A percentile compares a stretch with the other conserved stretches of the same genome.
Conservation (phyloP, 2,329 filamentous ascomycete species). For the Ceratocystis harringtonii region DNA sequence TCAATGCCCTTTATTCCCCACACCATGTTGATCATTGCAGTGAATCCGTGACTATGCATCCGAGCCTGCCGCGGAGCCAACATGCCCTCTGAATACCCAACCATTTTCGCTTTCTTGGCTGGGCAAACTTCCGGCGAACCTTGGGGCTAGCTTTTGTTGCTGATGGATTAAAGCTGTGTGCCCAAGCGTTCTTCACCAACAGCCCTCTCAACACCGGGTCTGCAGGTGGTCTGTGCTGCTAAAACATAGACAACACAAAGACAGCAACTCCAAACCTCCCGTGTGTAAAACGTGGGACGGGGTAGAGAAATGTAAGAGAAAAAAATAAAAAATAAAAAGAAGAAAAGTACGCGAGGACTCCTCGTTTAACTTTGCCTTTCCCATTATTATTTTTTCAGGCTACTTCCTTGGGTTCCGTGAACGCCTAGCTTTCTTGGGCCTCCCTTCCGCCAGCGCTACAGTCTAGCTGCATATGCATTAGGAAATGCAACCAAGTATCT, state of each 20-base stretch:
- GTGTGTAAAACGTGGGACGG: not conserved
- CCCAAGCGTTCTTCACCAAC: not conserved
- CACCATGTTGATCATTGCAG: not conserved
- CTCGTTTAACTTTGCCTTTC: not conserved
- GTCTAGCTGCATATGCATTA: not conserved
- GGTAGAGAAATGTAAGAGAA: not conserved
- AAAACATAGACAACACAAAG: not conserved
- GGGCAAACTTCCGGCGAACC: too few relatives aligned
- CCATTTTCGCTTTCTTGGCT: not conserved
- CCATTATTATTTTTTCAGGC: not conserved
- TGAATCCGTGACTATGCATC: not conserved
- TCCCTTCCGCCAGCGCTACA: not conserved
- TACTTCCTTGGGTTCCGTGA: not conserved
- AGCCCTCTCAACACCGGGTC: not conserved
- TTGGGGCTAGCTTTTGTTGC: too few relatives aligned
- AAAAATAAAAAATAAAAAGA: too few relatives aligned
- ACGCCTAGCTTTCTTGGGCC: not conserved
- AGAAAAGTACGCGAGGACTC: not conserved
- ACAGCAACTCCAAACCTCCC: not conserved
- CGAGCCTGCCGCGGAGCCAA: not conserved
- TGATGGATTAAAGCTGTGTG: not conserved
- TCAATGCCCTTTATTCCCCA: not conserved
- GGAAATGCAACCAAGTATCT: not conserved
- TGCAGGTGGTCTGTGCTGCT: not conserved
- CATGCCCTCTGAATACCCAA: not conserved